Base-by-base conservation (phyloP, 2,329 filamentous ascomycete genomes). In the Grosmannia penicillata region DNA sequence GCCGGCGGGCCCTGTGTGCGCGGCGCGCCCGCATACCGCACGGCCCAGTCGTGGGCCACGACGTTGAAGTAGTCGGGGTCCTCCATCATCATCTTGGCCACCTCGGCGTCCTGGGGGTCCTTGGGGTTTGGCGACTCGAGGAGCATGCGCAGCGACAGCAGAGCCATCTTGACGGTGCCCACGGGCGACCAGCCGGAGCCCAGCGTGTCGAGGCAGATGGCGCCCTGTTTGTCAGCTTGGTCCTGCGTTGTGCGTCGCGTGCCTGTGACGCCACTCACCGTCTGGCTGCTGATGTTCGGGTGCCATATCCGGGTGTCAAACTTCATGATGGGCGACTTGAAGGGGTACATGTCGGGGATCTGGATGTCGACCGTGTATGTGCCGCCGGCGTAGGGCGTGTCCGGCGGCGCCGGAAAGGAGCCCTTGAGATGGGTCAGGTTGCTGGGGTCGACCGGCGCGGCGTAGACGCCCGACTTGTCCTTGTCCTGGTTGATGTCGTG, bases 251-350 rank as follows among this genome's bases (percentile, higher is more conserved):
- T n/a, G n/a, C n/a, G n/a, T n/a, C n/a, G n/a, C n/a, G n/a, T n/a
- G n/a, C n/a, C n/a, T n/a, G n/a, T n/a, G n/a, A n/a, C n/a, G n/a
- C n/a, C n/a, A n/a, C 78, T 53, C 62, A 93, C 86, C 29, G 87
- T 95, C 56, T 91, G 82, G 52, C 82, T 89, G 68, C 83, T 93
- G 61, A 98, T 75, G 54, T 98, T 98, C 25, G 91, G 91, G 57
- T 98, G 91, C 87, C 87, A 98, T 49, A 96, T 80, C 59, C 80
- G 87, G 46, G 91, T 98, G 47, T 80, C 73, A 54, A 96, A 96
- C 51, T 75, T 80, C 81, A 98, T 96, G 42, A 74, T 59, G 5
- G 91, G 91, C 4, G 89, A 84, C 49, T 86, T 82, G 64, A 98
- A 98, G 0, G 91, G 91, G 53, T 98, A 98, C 48, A 82, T 82